Base-by-base conservation (phyloP, 495 filamentous ascomycete species). In the Halenospora varia region DNA sequence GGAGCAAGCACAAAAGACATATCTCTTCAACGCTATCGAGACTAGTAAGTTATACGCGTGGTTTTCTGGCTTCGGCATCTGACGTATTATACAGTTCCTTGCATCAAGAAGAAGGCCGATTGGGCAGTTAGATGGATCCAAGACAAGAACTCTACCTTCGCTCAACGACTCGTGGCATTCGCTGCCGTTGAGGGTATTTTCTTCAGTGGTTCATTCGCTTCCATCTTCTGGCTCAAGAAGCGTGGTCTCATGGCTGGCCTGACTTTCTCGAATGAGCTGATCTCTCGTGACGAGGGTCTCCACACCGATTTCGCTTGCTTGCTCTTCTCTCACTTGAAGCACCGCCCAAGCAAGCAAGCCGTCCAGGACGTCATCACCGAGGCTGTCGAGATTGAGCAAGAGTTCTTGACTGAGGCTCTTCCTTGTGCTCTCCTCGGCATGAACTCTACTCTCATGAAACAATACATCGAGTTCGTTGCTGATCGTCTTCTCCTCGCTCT, bases 151-250 rank as follows among this genome's bases (percentile, higher is more conserved):
- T 94, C 91, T 10, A 96, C 92, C 62, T 98, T 97, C 62, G 94
- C 91, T 49, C 88, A 90, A 73, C 94, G 95, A 65, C 86, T 98
- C 39, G 88, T 98, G 61, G 94, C 94, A 63, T 98, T 98, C 72
- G 94, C 94, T 56, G 95, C 93, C 48, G 91, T 98, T 55, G 94
- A 98, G 77, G 94, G 94, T 71, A 97, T 98, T 78, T 98, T 98
- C 87, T 98, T 98, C 86, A 90, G 85, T 67, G 95, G 94, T 64
- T 96, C 94, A n/a, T 98, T 98, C 64, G 95, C 94, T 3, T 94
- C 94, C 56, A 96, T 98, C 75, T 98, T 98, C 85, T 98, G 94
- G 94, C 81, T 98, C 69, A 98, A 98, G 88, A 98, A 98, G 86
- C 95, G 94, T 71, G 94, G 94, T 60, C 83, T 98, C 61, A 98